Conservation (phyloP, 2,329 filamentous ascomycete species). For the Pseudogymnoascus sp. region DNA sequence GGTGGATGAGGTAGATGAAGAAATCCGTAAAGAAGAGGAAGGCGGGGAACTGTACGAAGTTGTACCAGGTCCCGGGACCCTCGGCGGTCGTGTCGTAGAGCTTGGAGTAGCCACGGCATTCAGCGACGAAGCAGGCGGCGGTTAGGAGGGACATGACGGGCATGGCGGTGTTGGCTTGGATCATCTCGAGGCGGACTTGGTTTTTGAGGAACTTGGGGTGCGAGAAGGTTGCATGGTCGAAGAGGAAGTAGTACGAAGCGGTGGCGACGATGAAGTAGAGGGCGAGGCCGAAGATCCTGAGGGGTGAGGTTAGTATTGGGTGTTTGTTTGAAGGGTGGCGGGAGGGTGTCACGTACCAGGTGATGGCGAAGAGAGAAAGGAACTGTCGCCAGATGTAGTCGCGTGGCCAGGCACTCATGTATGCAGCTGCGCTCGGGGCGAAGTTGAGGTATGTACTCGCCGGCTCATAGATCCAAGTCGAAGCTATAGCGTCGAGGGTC, state of each 20-base stretch:
- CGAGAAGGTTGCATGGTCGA: conserved; percentile 80
- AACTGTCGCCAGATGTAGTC: conserved; percentile 71
- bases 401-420: conserved; percentile 66
- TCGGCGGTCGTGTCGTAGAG: conserved; percentile 76
- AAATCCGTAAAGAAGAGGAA: conserved; percentile 86
- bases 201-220: conserved; percentile 95
- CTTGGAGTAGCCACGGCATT: conserved; percentile 77
- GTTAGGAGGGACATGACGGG: conserved; percentile 79
- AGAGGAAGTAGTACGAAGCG: conserved; percentile 79
- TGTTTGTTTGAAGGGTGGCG: not conserved
- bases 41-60: conserved; percentile 73
- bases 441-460: conserved; percentile 62
- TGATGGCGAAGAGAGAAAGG: conserved; percentile 71
- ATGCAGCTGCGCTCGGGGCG: conserved; percentile 66
- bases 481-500: conserved; percentile 51
- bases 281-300: conserved; percentile 74
- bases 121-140: conserved; percentile 68
- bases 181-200: conserved; percentile 79
- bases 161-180: conserved; percentile 66
- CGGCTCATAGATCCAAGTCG: conserved; percentile 61
- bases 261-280: conserved; percentile 80
- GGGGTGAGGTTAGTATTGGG: not conserved
- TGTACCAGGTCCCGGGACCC: conserved; percentile 70
- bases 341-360: conserved; percentile 57
- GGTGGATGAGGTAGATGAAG: conserved; percentile 87